A percentile compares a stretch with the other conserved stretches of the same genome.
phyloP scores from a whole-genome alignment of 352 stramenopile species.

The Discostella stelligera region DNA sequence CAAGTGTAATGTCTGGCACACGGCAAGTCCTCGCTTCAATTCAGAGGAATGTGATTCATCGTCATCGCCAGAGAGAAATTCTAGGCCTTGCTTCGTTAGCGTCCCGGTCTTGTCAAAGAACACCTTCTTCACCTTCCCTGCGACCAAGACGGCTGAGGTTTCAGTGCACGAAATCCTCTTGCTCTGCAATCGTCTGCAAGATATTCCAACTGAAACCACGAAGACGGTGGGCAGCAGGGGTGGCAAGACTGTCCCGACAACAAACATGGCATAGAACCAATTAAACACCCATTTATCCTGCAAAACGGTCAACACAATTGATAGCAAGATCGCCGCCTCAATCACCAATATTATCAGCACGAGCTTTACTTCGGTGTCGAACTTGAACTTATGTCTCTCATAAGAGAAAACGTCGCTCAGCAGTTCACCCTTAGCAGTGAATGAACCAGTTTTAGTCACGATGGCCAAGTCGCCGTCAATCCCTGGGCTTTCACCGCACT shows the following conservation, averaged over 20 bases:
- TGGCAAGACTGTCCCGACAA: conserved; percentile 77
- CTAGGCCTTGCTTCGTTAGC: conserved; percentile 86
- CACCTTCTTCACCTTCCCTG: conserved; percentile 88
- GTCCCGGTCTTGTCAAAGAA: conserved; percentile 90
- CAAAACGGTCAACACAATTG: conserved; percentile 40
- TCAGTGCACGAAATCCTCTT: conserved; percentile 86
- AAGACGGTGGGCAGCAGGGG: conserved; percentile 89
- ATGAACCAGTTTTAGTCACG: conserved; percentile 85
- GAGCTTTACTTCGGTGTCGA: conserved; percentile 87
- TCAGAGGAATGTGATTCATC: conserved; percentile 32
- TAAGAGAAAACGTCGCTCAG: conserved; percentile 87
- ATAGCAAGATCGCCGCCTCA: conserved; percentile 82
- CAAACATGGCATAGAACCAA: conserved; percentile 77
- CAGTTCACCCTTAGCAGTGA: conserved; percentile 86
- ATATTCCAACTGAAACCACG: conserved; percentile 87
- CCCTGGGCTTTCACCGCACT: conserved; percentile 73
- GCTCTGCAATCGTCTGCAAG: conserved; percentile 82
- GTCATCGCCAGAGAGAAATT: conserved; percentile 54
- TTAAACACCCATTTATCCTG: conserved; percentile 76
- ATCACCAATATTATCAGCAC: conserved; percentile 85
- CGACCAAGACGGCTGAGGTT: conserved; percentile 85
- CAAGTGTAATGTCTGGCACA: conserved; percentile 85
- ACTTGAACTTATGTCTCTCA: conserved; percentile 88
- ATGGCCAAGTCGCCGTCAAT: conserved; percentile 78
- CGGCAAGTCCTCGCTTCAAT: conserved; percentile 69